phyloP scores from a whole-genome alignment of 2,329 filamentous ascomycete genomes.

The Didymosphaeria variabile region DNA sequence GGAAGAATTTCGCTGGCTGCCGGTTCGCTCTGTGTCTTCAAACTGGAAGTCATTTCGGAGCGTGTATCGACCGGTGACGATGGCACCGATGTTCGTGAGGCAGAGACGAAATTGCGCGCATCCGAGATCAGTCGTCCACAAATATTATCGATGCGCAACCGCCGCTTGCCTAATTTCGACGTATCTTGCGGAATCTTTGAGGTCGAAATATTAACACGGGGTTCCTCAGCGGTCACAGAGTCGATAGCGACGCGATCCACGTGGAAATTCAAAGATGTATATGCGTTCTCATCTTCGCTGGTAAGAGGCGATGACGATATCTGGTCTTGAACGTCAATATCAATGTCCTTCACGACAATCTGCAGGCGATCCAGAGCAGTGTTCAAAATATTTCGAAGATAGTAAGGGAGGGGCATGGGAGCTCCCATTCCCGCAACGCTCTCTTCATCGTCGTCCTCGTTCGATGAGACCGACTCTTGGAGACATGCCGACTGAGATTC shows the following conservation, averaged over 20 bases:
- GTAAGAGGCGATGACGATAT: conserved; percentile 60
- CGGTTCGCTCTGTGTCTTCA: conserved; percentile 28
- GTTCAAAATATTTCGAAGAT: conserved; percentile 76
- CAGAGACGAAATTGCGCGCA: conserved; percentile 69
- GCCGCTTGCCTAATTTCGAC: conserved; percentile 70
- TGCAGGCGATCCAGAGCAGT: conserved; percentile 77
- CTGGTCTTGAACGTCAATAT: conserved; percentile 70
- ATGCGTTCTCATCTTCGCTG: conserved; percentile 59
- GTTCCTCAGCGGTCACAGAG: conserved; percentile 58
- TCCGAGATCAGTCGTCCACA: conserved; percentile 73
- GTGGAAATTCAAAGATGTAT: conserved; percentile 71
- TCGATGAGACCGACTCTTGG: conserved; percentile 66
- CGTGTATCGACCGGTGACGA: conserved; percentile 65
- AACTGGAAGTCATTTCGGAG: conserved; percentile 48
- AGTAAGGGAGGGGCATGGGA: conserved; percentile 72
- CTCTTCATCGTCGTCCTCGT: conserved; percentile 72
- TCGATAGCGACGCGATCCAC: conserved; percentile 73
- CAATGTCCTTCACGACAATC: conserved; percentile 71
- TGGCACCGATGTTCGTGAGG: conserved; percentile 66
- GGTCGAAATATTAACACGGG: conserved; percentile 34
- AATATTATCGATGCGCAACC: conserved; percentile 70
- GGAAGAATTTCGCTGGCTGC: conserved; percentile 23
- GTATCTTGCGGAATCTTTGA: conserved; percentile 20
- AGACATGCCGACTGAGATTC: conserved; percentile 70
- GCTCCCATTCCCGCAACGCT: conserved; percentile 73